phyloP scores from a whole-genome alignment of 148 eudicot species.

The Persicaria maculosa region DNA sequence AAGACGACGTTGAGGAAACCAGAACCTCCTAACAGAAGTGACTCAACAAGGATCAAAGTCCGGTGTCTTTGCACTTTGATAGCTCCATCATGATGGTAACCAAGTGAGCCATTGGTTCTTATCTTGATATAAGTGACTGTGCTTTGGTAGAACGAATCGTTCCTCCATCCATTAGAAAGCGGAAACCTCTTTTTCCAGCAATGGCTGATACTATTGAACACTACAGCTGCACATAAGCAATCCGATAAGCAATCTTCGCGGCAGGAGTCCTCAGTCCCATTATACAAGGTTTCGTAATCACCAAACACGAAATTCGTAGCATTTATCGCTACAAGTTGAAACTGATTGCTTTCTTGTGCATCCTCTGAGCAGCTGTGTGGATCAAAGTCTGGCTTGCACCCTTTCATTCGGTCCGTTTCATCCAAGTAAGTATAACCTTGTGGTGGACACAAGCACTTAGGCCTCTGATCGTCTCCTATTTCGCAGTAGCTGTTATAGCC shows the following conservation, averaged over 20 bases:
- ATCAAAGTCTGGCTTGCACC: conserved; percentile 12
- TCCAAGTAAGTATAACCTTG: conserved; percentile 7
- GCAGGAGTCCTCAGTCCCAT: background rate
- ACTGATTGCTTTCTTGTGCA: background rate
- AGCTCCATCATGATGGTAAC: background rate
- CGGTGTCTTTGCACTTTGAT: background rate
- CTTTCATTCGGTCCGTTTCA: background rate
- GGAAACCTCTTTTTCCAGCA: conserved; percentile 8
- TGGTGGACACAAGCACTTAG: conserved; percentile 14
- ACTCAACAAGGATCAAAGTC: background rate
- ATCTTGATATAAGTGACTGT: background rate
- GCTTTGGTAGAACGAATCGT: background rate
- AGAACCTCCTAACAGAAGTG: conserved; percentile 5
- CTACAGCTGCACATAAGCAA: conserved; percentile 12
- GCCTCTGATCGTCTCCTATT: conserved; percentile 13
- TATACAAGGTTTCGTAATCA: background rate
- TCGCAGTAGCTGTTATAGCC: conserved; percentile 19
- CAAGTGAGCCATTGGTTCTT: background rate
- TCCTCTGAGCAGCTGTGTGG: conserved; percentile 15
- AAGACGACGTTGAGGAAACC: conserved; percentile 2
- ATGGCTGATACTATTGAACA: background rate
- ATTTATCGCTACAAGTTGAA: background rate
- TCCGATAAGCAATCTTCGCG: background rate
- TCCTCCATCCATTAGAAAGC: conserved; percentile 6
- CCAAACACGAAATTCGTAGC: background rate